phyloP scores from a whole-genome alignment of 768 basidiomycete genomes.

The Kwoniella botswanensis region DNA sequence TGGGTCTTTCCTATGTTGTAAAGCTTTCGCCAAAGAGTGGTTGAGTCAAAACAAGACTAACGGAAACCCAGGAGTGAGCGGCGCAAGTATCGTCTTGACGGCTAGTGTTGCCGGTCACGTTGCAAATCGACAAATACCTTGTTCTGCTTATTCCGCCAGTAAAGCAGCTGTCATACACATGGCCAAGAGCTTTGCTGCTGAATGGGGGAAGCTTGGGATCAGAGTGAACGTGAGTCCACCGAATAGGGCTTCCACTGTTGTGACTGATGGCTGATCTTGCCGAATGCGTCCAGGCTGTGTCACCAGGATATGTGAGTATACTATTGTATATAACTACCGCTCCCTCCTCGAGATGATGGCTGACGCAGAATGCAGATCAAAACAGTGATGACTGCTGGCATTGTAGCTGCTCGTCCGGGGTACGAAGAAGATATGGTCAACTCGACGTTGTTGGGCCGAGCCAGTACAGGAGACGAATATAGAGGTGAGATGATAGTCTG shows the following conservation, averaged over 20 bases:
- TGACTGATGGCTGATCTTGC: background rate
- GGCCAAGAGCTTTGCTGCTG: constrained; percentile 55
- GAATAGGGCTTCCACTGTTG: too few species aligned
- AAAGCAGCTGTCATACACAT: constrained; percentile 58
- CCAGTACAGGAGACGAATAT: constrained; percentile 50
- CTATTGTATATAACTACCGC: background rate
- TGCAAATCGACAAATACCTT: constrained; percentile 35
- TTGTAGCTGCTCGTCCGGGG: constrained; percentile 45
- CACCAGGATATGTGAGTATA: constrained; percentile 47
- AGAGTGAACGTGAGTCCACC: constrained; percentile 53
- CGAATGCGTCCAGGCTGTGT: constrained; percentile 36
- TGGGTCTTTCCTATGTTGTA: constrained; percentile 32
- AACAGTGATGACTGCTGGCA: constrained; percentile 45
- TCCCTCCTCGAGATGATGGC: background rate
- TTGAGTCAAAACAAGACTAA: constrained; percentile 10
- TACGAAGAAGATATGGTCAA: constrained; percentile 44
- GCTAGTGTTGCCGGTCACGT: constrained; percentile 37
- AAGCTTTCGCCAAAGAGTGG: constrained; percentile 37
- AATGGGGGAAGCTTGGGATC: constrained; percentile 55
- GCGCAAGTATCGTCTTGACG: constrained; percentile 43
- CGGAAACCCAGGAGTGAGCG: constrained; percentile 15
- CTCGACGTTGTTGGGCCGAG: constrained; percentile 41
- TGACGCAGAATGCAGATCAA: constrained; percentile 24
- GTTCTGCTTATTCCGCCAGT: constrained; percentile 53
- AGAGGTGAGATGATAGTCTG: constrained; percentile 28